A percentile compares a stretch with the other conserved stretches of the same genome.
Evolutionary conservation across 768 basidiomycete genomes (phyloP).

Genomic region (Auricularia sp.): DNA sequence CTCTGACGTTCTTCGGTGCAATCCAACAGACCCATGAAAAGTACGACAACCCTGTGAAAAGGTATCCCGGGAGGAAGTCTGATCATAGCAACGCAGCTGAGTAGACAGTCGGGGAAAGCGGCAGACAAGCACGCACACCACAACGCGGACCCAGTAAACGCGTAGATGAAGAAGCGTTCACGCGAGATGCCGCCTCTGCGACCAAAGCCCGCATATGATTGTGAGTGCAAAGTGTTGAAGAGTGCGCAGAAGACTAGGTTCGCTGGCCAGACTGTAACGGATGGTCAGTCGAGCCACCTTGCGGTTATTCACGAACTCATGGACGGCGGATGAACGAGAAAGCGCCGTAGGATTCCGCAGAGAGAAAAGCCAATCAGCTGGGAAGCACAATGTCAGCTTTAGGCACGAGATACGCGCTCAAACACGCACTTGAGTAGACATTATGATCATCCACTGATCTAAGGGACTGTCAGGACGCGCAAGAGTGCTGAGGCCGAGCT

Average conservation of each 20-base stretch:
- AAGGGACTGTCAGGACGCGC: neutral
- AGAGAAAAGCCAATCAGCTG: slow-evolving; percentile 78
- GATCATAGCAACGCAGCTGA: too few relatives aligned
- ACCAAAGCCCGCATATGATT: slow-evolving; percentile 29
- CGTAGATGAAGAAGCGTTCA: slow-evolving; percentile 49
- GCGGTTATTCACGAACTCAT: slow-evolving; percentile 20
- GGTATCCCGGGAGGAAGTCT: slow-evolving; percentile 18
- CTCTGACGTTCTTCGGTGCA: slow-evolving; percentile 24
- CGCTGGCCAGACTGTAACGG: slow-evolving; percentile 56
- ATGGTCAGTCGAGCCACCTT: neutral
- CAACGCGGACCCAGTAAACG: slow-evolving; percentile 35
- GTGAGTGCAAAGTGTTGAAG: slow-evolving; percentile 73
- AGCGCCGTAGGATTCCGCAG: slow-evolving; percentile 63
- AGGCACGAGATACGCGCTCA: neutral
- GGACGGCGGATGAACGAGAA: slow-evolving; percentile 58
- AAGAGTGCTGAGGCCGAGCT: neutral
- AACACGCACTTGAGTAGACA: slow-evolving; percentile 34
- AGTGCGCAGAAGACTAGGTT: slow-evolving; percentile 69
- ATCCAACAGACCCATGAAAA: slow-evolving; percentile 31
- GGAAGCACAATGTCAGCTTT: neutral
- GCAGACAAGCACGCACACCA: slow-evolving; percentile 26
- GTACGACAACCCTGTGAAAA: slow-evolving; percentile 23
- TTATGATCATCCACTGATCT: slow-evolving; percentile 64
- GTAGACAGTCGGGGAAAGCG: neutral
- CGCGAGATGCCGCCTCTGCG: slow-evolving; percentile 43